Evolutionary conservation across 768 basidiomycete genomes (phyloP).

Genomic region (Trametes punicea): DNA sequence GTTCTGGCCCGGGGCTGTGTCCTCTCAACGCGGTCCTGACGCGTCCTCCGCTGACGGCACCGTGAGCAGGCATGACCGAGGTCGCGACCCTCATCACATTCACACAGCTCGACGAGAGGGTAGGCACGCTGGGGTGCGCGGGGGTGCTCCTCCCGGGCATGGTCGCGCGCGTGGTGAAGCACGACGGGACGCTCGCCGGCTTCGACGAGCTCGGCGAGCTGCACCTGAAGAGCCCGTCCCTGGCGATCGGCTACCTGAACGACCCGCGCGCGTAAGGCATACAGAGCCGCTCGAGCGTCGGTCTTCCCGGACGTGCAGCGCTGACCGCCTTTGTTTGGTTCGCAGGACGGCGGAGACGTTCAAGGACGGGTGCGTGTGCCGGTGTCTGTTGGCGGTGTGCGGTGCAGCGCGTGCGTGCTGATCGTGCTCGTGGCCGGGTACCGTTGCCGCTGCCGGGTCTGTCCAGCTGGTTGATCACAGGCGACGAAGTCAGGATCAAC

Average conservation of each 20-base stretch:
- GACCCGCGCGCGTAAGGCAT: constrained; percentile 56
- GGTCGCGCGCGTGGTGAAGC: constrained; percentile 50
- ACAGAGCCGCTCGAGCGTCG: background rate
- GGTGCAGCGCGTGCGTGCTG: too few species aligned
- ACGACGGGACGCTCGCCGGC: constrained; percentile 52
- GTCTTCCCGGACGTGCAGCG: background rate
- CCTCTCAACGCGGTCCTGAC: background rate
- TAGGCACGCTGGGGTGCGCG: constrained; percentile 52
- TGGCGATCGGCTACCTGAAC: constrained; percentile 47
- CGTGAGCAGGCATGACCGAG: constrained; percentile 62
- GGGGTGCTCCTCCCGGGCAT: constrained; percentile 52
- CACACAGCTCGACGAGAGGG: constrained; percentile 44
- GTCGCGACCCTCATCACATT: constrained; percentile 50
- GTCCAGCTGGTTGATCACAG: constrained; percentile 63
- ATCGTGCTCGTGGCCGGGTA: too few species aligned
- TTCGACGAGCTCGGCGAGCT: constrained; percentile 63
- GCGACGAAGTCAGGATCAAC: constrained; percentile 65
- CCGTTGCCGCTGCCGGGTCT: background rate
- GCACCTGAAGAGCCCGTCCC: constrained; percentile 40
- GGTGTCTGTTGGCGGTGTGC: too few species aligned
- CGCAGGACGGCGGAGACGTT: constrained; percentile 63
- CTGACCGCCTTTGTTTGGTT: background rate
- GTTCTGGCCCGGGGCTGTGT: background rate
- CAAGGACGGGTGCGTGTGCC: constrained; percentile 47
- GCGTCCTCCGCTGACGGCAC: background rate